Conservation (phyloP, 257 asterid species). For the Solanum pimpinellifolium region DNA sequence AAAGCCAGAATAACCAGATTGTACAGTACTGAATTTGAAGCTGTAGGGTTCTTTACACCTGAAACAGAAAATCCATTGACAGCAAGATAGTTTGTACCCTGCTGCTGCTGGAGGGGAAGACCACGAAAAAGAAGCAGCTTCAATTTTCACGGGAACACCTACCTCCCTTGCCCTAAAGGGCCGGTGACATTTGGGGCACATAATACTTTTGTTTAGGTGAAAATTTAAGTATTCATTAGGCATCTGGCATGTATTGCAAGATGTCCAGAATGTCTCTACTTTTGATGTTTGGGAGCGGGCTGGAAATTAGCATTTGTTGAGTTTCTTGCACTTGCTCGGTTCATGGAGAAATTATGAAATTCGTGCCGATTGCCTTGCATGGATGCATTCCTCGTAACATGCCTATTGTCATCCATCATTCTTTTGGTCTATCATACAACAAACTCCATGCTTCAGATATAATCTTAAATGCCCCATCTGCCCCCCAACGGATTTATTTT, state of each 20-base stretch:
- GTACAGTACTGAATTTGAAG: neutral
- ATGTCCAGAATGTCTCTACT: neutral
- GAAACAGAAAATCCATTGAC: neutral
- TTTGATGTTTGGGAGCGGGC: neutral
- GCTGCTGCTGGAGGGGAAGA: slow-evolving; percentile 5
- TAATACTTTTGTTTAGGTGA: neutral
- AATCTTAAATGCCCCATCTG: neutral
- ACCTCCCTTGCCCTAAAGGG: neutral
- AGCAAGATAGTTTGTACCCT: neutral
- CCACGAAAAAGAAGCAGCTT: neutral
- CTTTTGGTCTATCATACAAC: neutral
- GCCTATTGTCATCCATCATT: neutral
- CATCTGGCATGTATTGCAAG: neutral
- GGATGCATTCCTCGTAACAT: neutral
- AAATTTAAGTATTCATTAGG: neutral
- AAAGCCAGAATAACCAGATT: neutral
- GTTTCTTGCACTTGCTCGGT: neutral
- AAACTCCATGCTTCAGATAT: neutral
- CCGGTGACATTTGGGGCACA: neutral
- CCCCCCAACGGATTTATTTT: neutral
- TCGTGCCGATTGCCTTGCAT: neutral
- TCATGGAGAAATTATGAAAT: neutral
- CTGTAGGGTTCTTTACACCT: neutral
- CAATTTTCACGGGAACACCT: slow-evolving; percentile 11
- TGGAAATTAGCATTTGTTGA: neutral